phyloP scores from a whole-genome alignment of 768 basidiomycete genomes.

The Omphalotus guepiniiformis region DNA sequence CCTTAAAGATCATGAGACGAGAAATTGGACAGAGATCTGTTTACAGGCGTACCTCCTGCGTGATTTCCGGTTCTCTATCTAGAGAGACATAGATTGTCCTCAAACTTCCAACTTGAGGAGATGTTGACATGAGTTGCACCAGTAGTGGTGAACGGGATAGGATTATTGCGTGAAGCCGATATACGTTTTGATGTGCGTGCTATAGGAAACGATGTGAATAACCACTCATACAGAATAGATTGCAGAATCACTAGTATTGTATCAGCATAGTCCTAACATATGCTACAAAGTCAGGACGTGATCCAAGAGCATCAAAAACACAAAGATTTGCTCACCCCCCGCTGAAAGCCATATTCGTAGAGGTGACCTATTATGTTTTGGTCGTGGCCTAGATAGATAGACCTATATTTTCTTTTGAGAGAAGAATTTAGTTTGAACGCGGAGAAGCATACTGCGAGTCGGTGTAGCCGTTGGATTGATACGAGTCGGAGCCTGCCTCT shows the following conservation, averaged over 20 bases:
- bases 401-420: constrained; percentile 16
- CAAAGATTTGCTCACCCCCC: constrained; percentile 54
- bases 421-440: not conserved
- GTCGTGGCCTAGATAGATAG: constrained; percentile 62
- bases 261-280: constrained; percentile 72
- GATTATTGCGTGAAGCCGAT: constrained; percentile 80
- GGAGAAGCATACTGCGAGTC: not conserved
- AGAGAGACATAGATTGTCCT: constrained; percentile 71
- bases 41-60: constrained; percentile 63
- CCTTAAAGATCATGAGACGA: constrained; percentile 36
- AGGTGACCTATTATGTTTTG: constrained; percentile 76
- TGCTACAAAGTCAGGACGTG: not conserved
- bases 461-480: constrained; percentile 3
- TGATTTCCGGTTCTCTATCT: constrained; percentile 77
- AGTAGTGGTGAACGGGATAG: constrained; percentile 85
- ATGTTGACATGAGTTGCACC: constrained; percentile 83
- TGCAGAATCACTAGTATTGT: constrained; percentile 59
- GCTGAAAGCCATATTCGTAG: constrained; percentile 77
- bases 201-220: constrained; percentile 27
- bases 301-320: not conserved
- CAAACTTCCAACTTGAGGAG: constrained; percentile 60
- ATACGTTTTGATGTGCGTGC: constrained; percentile 73
- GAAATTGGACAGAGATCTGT: not conserved
- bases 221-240: not conserved
- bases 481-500: not conserved